Evolutionary conservation across 306 rosid species (phyloP).

Genomic region (Oemleria cerasiformis): DNA sequence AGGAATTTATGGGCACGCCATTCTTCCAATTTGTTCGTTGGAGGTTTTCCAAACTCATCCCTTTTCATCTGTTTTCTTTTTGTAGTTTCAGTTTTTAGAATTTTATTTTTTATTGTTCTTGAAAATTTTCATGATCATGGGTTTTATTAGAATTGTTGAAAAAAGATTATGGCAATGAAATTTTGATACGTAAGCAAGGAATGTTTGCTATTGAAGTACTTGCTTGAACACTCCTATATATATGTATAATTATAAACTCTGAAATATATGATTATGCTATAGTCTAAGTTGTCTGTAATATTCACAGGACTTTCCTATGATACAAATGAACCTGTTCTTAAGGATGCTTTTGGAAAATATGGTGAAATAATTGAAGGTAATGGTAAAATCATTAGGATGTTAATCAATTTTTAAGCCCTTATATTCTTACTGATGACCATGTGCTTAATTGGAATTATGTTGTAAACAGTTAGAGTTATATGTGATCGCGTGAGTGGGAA

Average conservation of each 20-base stretch:
- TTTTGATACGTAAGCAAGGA: not conserved
- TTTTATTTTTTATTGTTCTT: not conserved
- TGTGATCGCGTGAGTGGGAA: slow-evolving; percentile 59
- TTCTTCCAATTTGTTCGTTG: slow-evolving; percentile 47
- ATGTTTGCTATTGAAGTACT: not conserved
- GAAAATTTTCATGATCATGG: not conserved
- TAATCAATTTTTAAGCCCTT: not conserved
- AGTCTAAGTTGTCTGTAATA: not conserved
- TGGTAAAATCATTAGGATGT: not conserved
- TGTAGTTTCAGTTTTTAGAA: no score
- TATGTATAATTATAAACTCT: no score
- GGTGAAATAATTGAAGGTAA: slow-evolving; percentile 67
- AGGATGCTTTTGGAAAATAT: slow-evolving; percentile 47
- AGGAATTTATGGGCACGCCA: slow-evolving; percentile 27
- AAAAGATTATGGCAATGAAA: not conserved
- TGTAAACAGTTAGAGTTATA: slow-evolving; percentile 48
- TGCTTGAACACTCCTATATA: no score
- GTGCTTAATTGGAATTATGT: not conserved
- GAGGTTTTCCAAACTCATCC: slow-evolving; percentile 32
- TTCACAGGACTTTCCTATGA: slow-evolving; percentile 60
- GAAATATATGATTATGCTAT: not conserved
- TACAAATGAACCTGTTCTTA: slow-evolving; percentile 61
- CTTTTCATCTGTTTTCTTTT: not conserved
- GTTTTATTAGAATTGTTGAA: not conserved
- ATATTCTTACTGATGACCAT: not conserved